Base-by-base conservation (phyloP, 2,329 filamentous ascomycete genomes). In the Epichloe coenophiala region DNA sequence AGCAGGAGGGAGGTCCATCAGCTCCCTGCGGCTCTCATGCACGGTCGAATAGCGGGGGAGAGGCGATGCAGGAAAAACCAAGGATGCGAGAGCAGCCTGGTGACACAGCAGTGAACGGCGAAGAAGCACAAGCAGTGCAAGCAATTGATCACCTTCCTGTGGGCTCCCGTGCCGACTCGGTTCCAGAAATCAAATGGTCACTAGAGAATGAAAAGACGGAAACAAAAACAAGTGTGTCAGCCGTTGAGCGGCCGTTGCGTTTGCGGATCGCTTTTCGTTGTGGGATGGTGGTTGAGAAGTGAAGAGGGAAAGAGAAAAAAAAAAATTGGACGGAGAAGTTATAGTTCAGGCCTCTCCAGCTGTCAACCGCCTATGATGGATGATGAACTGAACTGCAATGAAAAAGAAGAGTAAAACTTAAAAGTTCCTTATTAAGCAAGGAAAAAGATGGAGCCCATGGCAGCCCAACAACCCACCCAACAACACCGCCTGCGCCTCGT, bases 1-100 rank as follows among this genome's bases (percentile, higher is more conserved):
- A 52, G 76, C 76, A 54, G 74, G 70, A 49, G 73, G 73, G 57
- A 77, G 66, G 59, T 70, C 68, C 60, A 70, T 66, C 53, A 61
- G 59, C 60, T 60, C 63, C 50, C 53, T 54, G 36, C 7, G 40
- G 51, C 33, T 27, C n/a, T 21, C 27, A 17, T 39, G 33, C 31
- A 37, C 51, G 19, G 17, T 33, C 40, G 35, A 33, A 40, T 6
- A 35, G 17, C 3, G 38, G 15, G 48, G 53, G 11, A 46, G 31
- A 41, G 33, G n/a, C 21, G 27, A 42, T 36, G 23, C 23, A 21
- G 46, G 44, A 53, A 53, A 54, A 48, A 41, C 17, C 1, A 0
- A 50, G 40, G 17, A 33, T 33, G 21, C 12, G 9, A 33, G 45
- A 23, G 8, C 21, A 23, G 5, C 21, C 27, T 15, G 27, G 42